Evolutionary conservation across 352 stramenopile genomes (phyloP).

Genomic region (Phytophthora fragariaefolia): DNA sequence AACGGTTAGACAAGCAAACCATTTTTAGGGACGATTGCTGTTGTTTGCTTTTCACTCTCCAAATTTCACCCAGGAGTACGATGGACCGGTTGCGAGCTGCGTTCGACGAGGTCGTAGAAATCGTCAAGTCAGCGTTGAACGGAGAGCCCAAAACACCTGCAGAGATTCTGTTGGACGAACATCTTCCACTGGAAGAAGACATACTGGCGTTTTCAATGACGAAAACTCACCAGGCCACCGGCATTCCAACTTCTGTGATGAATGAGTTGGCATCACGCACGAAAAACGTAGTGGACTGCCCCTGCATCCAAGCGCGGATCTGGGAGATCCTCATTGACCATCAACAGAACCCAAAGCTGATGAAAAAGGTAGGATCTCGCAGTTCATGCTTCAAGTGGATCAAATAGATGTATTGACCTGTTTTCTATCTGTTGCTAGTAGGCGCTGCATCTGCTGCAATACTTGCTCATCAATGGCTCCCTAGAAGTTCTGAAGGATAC

Average conservation of each 20-base stretch:
- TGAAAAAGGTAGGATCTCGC: constrained; percentile 54
- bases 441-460: constrained; percentile 65
- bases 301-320: constrained; percentile 72
- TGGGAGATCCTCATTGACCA: constrained; percentile 74
- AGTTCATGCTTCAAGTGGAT: not conserved
- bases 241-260: constrained; percentile 60
- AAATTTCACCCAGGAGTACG: not conserved
- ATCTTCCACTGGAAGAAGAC: constrained; percentile 63
- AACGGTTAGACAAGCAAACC: constrained; percentile 1
- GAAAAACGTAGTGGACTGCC: constrained; percentile 78
- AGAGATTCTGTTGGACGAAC: constrained; percentile 66
- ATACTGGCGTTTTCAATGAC: constrained; percentile 47
- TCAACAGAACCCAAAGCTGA: constrained; percentile 55
- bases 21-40: constrained; percentile 13
- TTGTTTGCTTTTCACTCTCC: constrained; percentile 8
- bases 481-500: constrained; percentile 73
- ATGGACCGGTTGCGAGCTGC: constrained; percentile 69
- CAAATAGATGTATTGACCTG: not conserved
- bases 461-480: constrained; percentile 73
- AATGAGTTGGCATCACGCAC: constrained; percentile 71
- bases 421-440: constrained; percentile 13
- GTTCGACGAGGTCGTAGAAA: constrained; percentile 69
- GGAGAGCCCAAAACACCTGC: constrained; percentile 67
- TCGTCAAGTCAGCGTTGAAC: constrained; percentile 62
- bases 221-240: constrained; percentile 42